phyloP scores from a whole-genome alignment of 1,284 basidiomycete genomes.

The Ceratobasidium sp. region DNA sequence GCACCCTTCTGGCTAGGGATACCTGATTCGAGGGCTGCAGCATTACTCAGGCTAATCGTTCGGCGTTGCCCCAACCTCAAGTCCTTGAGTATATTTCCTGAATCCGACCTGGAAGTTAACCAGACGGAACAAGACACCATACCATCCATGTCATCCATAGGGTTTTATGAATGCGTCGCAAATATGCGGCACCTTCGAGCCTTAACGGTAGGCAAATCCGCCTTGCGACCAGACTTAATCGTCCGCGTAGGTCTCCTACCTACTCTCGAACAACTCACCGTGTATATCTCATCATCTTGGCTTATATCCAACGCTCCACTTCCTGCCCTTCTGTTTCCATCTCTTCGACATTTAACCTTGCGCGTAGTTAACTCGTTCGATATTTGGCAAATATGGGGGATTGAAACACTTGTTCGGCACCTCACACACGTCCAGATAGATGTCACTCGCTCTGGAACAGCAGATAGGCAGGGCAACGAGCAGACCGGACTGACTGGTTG shows the following conservation, averaged over 20 bases:
- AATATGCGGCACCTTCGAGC: constrained; percentile 64
- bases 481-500: not conserved
- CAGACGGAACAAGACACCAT: not conserved
- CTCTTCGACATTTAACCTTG: not conserved
- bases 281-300: not conserved
- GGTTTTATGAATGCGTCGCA: not conserved
- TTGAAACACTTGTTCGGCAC: not conserved
- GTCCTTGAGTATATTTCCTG: not conserved
- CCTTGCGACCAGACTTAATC: too few relatives aligned
- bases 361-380: not conserved
- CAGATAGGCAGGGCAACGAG: not conserved
- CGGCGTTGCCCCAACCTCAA: not conserved
- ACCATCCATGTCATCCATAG: not conserved
- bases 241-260: too few relatives aligned
- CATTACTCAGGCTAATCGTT: not conserved
- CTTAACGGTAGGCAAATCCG: constrained; percentile 73
- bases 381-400: constrained; percentile 1
- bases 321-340: not conserved
- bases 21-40: not conserved
- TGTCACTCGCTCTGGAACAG: not conserved
- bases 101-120: not conserved
- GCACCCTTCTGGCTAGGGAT: not conserved
- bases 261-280: not conserved
- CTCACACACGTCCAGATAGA: not conserved
- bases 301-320: not conserved